Evolutionary conservation across 129 eudicot species (phyloP).

Genomic region (Daucus carota): DNA sequence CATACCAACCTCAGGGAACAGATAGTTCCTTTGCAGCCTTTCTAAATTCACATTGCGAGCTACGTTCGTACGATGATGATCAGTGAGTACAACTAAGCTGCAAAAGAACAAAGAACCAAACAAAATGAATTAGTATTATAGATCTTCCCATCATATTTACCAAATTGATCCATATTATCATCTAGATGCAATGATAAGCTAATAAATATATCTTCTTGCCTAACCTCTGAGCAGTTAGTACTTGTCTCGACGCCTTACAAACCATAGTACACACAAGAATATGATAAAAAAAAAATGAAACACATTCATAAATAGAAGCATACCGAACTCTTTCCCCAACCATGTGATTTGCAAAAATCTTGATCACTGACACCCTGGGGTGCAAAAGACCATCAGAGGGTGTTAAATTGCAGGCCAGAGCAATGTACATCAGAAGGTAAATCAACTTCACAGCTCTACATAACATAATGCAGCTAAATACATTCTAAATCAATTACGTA

Average conservation of each 20-base stretch:
- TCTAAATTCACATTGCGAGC: constrained; percentile 60
- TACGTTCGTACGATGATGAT: constrained; percentile 44
- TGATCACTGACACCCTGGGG: constrained; percentile 17
- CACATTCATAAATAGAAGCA: neutral
- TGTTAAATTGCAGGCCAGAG: constrained; percentile 27
- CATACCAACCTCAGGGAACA: constrained; percentile 62
- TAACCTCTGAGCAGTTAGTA: neutral
- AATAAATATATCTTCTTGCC: neutral
- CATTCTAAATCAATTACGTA: no score
- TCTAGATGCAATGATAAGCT: neutral
- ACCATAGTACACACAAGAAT: neutral
- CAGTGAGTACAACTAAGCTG: constrained; percentile 36
- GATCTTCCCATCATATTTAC: neutral
- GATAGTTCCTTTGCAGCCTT: constrained; percentile 49
- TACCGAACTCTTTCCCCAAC: constrained; percentile 29
- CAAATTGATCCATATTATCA: neutral
- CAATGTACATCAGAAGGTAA: constrained; percentile 39
- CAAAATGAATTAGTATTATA: constrained; percentile 7
- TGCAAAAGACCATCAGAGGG: constrained; percentile 28
- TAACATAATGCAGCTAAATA: no score
- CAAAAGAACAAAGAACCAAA: constrained; percentile 16
- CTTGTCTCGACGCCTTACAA: neutral
- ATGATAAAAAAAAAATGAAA: no score
- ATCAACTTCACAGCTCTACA: no score
- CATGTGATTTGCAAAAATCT: neutral